These are phyloP conservation scores for Gossypium aridum DNA, from an alignment of 441 rosid species.

Conservation along the genomic window DNA sequence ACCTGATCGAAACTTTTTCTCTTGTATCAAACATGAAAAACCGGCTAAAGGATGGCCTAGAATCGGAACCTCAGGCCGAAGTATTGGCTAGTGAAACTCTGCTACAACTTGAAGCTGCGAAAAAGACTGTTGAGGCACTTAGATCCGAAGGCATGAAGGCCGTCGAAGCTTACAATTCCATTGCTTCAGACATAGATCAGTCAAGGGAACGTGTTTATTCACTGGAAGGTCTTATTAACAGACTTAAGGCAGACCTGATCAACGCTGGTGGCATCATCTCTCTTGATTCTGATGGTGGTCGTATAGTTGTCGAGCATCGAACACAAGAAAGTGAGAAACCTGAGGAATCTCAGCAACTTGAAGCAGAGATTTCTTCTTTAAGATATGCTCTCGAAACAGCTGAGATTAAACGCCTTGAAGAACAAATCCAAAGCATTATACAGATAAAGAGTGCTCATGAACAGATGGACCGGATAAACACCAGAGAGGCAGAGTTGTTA, in stretches of 20 bases:
- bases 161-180: constrained; percentile 36
- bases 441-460: constrained; percentile 40
- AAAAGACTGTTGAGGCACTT: constrained; percentile 40
- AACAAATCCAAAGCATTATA: constrained; percentile 26
- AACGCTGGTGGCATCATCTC: constrained; percentile 13
- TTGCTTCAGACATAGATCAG: constrained; percentile 46
- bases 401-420: constrained; percentile 44
- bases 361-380: constrained; percentile 43
- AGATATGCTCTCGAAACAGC: constrained; percentile 50
- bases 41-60: constrained; percentile 47
- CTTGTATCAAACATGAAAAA: constrained; percentile 61
- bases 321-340: constrained; percentile 23
- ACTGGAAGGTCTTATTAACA: constrained; percentile 53
- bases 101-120: constrained; percentile 54
- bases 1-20: constrained; percentile 50
- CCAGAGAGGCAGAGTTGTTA: constrained; percentile 60
- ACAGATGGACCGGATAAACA: constrained; percentile 33
- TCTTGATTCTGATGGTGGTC: constrained; percentile 11
- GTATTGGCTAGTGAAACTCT: constrained; percentile 42
- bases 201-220: constrained; percentile 44
- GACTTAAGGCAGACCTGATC: constrained; percentile 36
- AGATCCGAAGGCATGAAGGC: constrained; percentile 45
- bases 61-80: constrained; percentile 52
- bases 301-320: constrained; percentile 17
- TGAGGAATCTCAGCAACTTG: constrained; percentile 34